Evolutionary conservation across 345 rosid species (phyloP).

Genomic region (Lepidium didymum): DNA sequence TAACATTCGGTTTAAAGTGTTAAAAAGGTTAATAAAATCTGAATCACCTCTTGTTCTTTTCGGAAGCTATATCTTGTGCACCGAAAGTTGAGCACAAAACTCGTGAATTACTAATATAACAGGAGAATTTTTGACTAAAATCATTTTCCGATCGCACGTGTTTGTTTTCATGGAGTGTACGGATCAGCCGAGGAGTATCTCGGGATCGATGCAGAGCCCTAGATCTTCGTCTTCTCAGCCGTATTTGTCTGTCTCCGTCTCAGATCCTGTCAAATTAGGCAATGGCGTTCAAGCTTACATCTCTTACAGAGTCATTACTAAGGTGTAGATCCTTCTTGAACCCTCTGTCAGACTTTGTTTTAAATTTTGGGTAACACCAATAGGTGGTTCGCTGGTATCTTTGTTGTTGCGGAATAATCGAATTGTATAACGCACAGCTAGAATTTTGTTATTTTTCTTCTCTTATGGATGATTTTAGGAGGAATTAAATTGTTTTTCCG

Average conservation of each 20-base stretch:
- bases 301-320: constrained; percentile 91
- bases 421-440: not conserved
- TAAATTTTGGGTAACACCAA: not conserved
- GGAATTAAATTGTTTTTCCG: constrained; percentile 8
- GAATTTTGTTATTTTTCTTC: not conserved
- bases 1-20: not conserved
- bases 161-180: constrained; percentile 19
- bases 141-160: not conserved
- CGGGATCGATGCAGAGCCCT: constrained; percentile 73
- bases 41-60: not conserved
- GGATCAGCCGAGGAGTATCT: constrained; percentile 60
- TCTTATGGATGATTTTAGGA: constrained; percentile 7
- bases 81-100: constrained; percentile 8
- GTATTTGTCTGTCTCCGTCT: constrained; percentile 64
- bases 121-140: not conserved
- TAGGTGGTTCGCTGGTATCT: not conserved
- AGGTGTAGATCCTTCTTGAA: constrained; percentile 41
- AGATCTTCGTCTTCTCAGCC: constrained; percentile 79
- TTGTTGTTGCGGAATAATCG: not conserved
- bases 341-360: constrained; percentile 10
- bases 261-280: constrained; percentile 97
- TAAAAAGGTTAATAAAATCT: not conserved
- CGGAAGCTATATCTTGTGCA: not conserved
- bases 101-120: constrained; percentile 14
- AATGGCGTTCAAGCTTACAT: constrained; percentile 95